Evolutionary conservation across 2,329 filamentous ascomycete species (phyloP).

Genomic region (Penicillium psychrosexuale): DNA sequence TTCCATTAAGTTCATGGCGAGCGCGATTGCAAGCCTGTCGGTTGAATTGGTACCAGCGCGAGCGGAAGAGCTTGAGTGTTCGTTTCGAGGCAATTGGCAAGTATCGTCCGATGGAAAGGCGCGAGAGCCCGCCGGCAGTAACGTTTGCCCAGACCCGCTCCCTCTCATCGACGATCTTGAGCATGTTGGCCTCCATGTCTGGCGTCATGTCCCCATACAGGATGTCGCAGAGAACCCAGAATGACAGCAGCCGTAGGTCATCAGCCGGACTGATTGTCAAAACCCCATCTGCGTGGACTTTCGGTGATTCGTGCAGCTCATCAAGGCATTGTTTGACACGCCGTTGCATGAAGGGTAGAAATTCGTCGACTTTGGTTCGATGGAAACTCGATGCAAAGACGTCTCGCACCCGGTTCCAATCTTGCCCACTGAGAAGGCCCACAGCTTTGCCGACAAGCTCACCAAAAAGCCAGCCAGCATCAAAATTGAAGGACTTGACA

Average conservation of each 20-base stretch:
- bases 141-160: background rate
- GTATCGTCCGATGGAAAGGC: background rate
- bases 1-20: background rate
- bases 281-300: background rate
- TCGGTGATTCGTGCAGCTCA: background rate
- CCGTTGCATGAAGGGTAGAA: background rate
- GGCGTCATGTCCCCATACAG: background rate
- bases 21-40: background rate
- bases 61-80: background rate
- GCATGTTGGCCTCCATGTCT: background rate
- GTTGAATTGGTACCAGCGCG: background rate
- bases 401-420: background rate
- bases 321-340: background rate
- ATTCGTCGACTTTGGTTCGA: background rate
- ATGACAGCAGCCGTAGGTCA: background rate
- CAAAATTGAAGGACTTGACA: background rate
- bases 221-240: background rate
- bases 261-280: background rate
- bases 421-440: background rate
- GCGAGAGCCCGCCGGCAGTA: background rate
- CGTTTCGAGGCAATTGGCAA: background rate
- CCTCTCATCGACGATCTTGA: background rate
- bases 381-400: background rate
- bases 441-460: conserved; percentile 30
- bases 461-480: conserved; percentile 24